A percentile compares a stretch with the other conserved stretches of the same genome.
phyloP scores from a whole-genome alignment of 805 yeast genomes.

The Kluyveromyces aestuarii region DNA sequence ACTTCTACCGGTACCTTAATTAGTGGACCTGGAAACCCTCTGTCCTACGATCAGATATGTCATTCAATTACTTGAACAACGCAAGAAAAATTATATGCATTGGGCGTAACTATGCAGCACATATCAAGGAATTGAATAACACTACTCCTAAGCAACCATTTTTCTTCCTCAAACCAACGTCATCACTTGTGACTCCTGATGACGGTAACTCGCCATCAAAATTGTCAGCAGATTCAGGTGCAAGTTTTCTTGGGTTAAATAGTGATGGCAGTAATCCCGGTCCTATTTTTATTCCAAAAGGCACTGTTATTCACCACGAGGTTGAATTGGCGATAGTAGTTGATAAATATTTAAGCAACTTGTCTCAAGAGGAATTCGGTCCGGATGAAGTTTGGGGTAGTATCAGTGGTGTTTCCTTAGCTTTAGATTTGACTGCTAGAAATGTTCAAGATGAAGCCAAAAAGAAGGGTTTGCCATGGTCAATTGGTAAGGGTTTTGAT shows the following conservation, averaged over 20 bases:
- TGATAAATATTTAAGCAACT: slow-evolving; percentile 52
- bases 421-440: slow-evolving; percentile 92
- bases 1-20: too few relatives aligned
- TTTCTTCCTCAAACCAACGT: slow-evolving; percentile 83
- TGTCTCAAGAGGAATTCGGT: slow-evolving; percentile 41
- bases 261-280: slow-evolving; percentile 40
- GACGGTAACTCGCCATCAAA: neutral
- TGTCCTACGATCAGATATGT: slow-evolving; percentile 26
- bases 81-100: slow-evolving; percentile 85
- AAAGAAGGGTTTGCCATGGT: slow-evolving; percentile 91
- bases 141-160: slow-evolving; percentile 78
- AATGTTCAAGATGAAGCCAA: slow-evolving; percentile 94
- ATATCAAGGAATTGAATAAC: slow-evolving; percentile 82
- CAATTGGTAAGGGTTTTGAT: slow-evolving; percentile 93
- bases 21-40: neutral
- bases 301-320: slow-evolving; percentile 80
- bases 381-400: slow-evolving; percentile 63
- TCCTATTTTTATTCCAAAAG: slow-evolving; percentile 75
- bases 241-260: slow-evolving; percentile 18
- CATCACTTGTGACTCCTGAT: slow-evolving; percentile 57
- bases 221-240: neutral
- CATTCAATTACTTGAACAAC: slow-evolving; percentile 43
- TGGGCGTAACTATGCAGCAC: slow-evolving; percentile 97
- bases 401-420: slow-evolving; percentile 80
- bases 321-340: slow-evolving; percentile 81